phyloP scores from a whole-genome alignment of 2,329 filamentous ascomycete species.

The Phialophora chinensis region DNA sequence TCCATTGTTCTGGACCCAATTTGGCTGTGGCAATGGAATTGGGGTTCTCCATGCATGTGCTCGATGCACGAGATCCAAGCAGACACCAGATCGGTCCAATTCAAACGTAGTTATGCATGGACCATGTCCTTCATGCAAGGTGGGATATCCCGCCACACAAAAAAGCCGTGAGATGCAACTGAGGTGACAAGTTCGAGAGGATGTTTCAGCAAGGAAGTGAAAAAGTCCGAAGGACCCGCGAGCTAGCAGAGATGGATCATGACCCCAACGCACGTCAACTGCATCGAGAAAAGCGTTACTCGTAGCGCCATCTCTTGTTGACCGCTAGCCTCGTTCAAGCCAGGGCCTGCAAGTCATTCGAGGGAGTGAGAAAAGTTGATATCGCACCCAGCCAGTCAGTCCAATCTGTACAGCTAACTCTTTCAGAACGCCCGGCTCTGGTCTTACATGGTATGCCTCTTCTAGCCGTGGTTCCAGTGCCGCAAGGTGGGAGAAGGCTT shows the following conservation, averaged over 20 bases:
- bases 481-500: not conserved
- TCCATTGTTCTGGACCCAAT: slow-evolving; percentile 14
- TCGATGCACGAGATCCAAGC: slow-evolving; percentile 7
- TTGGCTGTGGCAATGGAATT: slow-evolving; percentile 19
- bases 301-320: slow-evolving; percentile 14
- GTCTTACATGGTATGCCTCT: not conserved
- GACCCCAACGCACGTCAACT: slow-evolving; percentile 13
- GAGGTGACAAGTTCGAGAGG: slow-evolving; percentile 10
- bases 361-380: not conserved
- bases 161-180: not conserved
- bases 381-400: not conserved
- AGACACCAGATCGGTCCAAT: slow-evolving; percentile 1
- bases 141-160: slow-evolving; percentile 11
- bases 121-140: slow-evolving; percentile 1
- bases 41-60: slow-evolving; percentile 31
- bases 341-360: not conserved
- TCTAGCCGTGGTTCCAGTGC: not conserved
- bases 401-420: not conserved
- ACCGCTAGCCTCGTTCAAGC: slow-evolving; percentile 12
- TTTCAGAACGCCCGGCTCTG: not conserved
- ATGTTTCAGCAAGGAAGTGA: slow-evolving; percentile 14
- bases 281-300: slow-evolving; percentile 9
- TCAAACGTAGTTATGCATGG: not conserved
- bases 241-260: slow-evolving; percentile 4
- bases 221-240: slow-evolving; percentile 19